Percentiles rank a stretch among this genome's conserved stretches.
phyloP scores from a whole-genome alignment of 192 early-diverging fungal species.

The Tieghemiomyces parasiticus region DNA sequence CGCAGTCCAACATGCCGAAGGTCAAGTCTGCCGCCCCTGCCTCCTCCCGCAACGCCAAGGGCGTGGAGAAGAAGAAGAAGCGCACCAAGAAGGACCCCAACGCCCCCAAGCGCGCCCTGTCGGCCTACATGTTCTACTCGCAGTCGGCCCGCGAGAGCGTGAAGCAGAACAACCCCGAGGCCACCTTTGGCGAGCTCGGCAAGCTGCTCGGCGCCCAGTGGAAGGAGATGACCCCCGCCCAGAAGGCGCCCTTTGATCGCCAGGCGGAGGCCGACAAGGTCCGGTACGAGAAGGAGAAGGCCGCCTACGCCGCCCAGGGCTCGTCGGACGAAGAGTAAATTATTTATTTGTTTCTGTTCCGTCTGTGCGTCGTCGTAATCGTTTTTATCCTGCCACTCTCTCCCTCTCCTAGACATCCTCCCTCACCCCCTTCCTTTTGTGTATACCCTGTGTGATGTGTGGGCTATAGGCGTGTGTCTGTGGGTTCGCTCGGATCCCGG shows the following conservation, averaged over 20 bases:
- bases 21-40: constrained; percentile 6
- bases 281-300: constrained; percentile 28
- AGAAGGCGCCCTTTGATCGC: constrained; percentile 39
- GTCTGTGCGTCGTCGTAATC: no score
- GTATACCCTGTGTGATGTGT: no score
- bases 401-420: no score
- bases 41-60: constrained; percentile 14
- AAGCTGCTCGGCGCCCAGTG: constrained; percentile 57
- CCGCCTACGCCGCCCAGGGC: constrained; percentile 11
- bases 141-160: constrained; percentile 63
- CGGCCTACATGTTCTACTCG: constrained; percentile 86
- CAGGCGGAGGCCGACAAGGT: constrained; percentile 29
- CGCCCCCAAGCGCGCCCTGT: constrained; percentile 81
- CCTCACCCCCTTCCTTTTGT: no score
- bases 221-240: constrained; percentile 33
- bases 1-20: constrained; percentile 28
- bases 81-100: constrained; percentile 73
- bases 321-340: constrained; percentile 7
- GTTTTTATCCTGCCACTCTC: no score
- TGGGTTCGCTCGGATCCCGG: no score
- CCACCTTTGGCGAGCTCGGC: constrained; percentile 50
- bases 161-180: constrained; percentile 66
- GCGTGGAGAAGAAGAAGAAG: constrained; percentile 35
- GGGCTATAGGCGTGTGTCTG: no score
- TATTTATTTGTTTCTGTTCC: no score